Evolutionary conservation across 352 stramenopile species (phyloP).

Genomic region (Hyphochytrium catenoides): DNA sequence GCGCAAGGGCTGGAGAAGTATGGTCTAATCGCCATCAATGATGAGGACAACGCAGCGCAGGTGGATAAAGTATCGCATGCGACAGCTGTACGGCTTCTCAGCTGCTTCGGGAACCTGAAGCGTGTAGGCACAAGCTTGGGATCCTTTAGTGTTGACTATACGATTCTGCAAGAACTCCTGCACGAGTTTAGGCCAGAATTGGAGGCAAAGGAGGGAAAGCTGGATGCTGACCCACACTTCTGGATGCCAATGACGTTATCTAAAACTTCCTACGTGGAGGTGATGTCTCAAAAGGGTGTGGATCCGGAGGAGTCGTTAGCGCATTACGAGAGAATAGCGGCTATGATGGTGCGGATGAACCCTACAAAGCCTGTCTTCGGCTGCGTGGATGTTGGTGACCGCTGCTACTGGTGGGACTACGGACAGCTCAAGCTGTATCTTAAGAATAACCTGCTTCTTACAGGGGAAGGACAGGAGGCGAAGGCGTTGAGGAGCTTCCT

Average conservation of each 20-base stretch:
- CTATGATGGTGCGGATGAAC: conserved; percentile 67
- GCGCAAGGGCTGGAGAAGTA: conserved; percentile 94
- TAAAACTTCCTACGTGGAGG: conserved; percentile 60
- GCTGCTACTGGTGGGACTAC: conserved; percentile 98
- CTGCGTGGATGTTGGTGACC: conserved; percentile 84
- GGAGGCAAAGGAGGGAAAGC: conserved; percentile 66
- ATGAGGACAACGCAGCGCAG: conserved; percentile 66
- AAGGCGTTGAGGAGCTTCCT: conserved; percentile 48
- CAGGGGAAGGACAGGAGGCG: conserved; percentile 45
- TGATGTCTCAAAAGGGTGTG: conserved; percentile 86
- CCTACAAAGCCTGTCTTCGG: conserved; percentile 68
- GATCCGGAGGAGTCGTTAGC: conserved; percentile 22
- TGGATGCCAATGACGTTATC: conserved; percentile 95
- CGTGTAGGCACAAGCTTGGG: conserved; percentile 82
- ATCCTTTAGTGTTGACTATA: conserved; percentile 80
- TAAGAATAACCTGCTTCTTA: conserved; percentile 85
- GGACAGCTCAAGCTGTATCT: conserved; percentile 93
- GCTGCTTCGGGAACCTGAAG: conserved; percentile 76
- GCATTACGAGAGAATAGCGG: conserved; percentile 77
- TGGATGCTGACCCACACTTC: conserved; percentile 92
- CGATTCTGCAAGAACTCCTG: conserved; percentile 73
- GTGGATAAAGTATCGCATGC: conserved; percentile 95
- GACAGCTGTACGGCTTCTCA: conserved; percentile 74
- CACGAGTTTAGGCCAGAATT: conserved; percentile 77
- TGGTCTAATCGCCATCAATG: conserved; percentile 87